Base-by-base conservation (phyloP, 176 grass and related monocot species). In the Aechmea fasciata region DNA sequence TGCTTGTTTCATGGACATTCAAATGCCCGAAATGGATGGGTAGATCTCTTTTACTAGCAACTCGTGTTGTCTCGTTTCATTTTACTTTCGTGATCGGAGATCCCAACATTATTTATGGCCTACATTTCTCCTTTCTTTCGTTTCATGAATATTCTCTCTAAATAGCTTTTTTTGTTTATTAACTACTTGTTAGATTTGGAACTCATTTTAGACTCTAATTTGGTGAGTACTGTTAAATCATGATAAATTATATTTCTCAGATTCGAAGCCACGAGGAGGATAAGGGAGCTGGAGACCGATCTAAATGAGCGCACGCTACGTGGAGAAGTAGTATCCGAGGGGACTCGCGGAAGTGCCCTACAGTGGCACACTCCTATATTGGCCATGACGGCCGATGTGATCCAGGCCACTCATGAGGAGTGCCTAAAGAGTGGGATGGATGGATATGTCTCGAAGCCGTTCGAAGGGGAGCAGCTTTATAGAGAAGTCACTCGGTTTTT, bases 1-100 rank as follows among this genome's bases (percentile, higher is more conserved):
- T 86, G 95, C 95, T 80, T 99, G 95, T 84, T 99, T 99, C 76
- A 99, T 99, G 95, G 95, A 99, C 73, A 99, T 99, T 83, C 95
- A 99, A 71, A 99, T 99, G 95, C 95, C 95, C 12, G 95, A 99
- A 70, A 99, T 99, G 84, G 95, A 99, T 75, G 95, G 95, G 95
- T 99, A 69, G 71, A 78, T 69, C 3, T 64, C 66, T 62, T 49
- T 68, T 69, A 65, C 63, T 72, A 33, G 9, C 24, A 50, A 52
- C 1, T 20, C 72, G 10, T 14, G n/a, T 76, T 41, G 29, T 49
- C 49, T 61, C 55, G 20, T 77, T 75, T 72, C 22, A n/a, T 75
- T 69, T 52, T 79, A 63, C 25, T 83, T 52, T 29, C 33, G 20
- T 71, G 8, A 47, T 25, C 65, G 13, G 5, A 9, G 6, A 48